These are phyloP conservation scores for Leishmania lainsoni DNA, from an alignment of 208 protist genomes.

Conservation along the genomic window DNA sequence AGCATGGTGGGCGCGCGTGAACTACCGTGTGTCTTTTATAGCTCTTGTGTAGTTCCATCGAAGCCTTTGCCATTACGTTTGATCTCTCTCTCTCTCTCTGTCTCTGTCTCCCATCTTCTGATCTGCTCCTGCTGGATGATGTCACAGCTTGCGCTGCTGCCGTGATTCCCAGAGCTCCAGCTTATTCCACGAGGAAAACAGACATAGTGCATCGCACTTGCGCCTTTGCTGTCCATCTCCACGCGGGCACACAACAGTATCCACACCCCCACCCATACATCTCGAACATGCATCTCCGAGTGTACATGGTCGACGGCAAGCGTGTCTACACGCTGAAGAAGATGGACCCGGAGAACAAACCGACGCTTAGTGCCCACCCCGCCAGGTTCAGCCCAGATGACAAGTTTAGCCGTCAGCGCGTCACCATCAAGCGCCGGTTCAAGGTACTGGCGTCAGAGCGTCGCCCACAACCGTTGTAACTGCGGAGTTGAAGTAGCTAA, in stretches of 20 bases:
- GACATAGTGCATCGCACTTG: neutral
- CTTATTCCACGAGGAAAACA: neutral
- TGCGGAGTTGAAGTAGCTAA: neutral
- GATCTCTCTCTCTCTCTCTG: neutral
- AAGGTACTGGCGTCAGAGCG: conserved; percentile 83
- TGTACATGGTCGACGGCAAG: conserved; percentile 85
- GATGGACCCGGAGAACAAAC: conserved; percentile 86
- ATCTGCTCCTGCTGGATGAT: neutral
- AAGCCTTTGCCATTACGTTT: neutral
- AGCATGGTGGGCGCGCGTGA: neutral
- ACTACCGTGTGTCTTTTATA: neutral
- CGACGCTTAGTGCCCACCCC: conserved; percentile 91
- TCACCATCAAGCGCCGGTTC: conserved; percentile 92
- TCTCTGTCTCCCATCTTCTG: neutral
- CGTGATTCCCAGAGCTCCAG: neutral
- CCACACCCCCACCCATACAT: neutral
- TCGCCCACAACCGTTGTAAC: conserved; percentile 74
- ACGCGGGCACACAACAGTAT: neutral
- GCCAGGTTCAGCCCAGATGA: conserved; percentile 94
- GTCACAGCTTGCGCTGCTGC: neutral
- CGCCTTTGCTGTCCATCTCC: conserved; percentile 1
- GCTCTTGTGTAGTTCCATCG: neutral
- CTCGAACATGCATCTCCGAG: conserved; percentile 77
- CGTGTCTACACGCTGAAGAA: conserved; percentile 94
- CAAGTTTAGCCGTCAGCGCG: conserved; percentile 91